These are phyloP conservation scores for Populus ilicifolia DNA, from an alignment of 345 rosid genomes.

Conservation along the genomic window DNA sequence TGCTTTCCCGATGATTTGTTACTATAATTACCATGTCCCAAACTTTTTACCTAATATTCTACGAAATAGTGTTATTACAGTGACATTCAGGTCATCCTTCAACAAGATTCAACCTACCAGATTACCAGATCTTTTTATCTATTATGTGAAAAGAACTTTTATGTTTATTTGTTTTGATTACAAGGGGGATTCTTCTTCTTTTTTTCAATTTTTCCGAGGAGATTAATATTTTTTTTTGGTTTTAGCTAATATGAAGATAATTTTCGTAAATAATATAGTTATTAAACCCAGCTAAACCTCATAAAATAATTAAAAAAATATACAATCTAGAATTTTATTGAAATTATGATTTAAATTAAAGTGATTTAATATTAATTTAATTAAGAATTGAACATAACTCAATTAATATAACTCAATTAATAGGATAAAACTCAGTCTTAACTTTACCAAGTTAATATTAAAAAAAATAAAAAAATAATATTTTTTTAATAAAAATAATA, in stretches of 20 bases:
- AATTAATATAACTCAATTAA: no score
- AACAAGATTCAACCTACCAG: not conserved
- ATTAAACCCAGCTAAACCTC: no score
- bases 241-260: no score
- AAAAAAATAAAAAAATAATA: no score
- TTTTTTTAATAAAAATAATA: no score
- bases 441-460: no score
- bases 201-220: not conserved
- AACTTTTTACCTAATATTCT: not conserved
- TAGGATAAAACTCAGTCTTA: no score
- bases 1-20: not conserved
- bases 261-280: no score
- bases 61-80: not conserved
- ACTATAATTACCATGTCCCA: not conserved
- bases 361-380: no score
- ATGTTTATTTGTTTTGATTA: not conserved
- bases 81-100: not conserved
- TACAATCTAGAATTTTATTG: fast-evolving
- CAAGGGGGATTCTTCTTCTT: not conserved
- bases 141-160: not conserved
- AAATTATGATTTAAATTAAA: fast-evolving
- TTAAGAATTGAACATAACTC: no score
- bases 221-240: not conserved
- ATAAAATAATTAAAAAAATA: fast-evolving
- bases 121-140: not conserved